Conservation (phyloP, 1,284 basidiomycete genomes). For the Melanopsichium pennsylvanicum region DNA sequence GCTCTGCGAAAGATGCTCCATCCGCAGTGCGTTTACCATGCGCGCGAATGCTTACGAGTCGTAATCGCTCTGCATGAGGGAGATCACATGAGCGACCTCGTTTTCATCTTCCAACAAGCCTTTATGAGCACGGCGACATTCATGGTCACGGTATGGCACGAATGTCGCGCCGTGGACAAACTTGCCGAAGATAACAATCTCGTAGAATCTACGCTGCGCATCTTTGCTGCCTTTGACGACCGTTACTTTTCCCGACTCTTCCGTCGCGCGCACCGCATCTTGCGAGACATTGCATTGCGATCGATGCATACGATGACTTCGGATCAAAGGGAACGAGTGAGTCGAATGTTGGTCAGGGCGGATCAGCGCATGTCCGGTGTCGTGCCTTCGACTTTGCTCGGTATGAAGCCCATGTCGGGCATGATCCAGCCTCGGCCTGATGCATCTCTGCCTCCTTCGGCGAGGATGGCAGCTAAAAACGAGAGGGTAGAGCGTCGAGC, state of each 20-base stretch:
- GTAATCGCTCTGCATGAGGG: slow-evolving; percentile 52
- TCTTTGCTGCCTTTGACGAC: slow-evolving; percentile 49
- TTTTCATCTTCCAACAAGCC: slow-evolving; percentile 56
- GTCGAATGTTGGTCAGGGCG: slow-evolving; percentile 38
- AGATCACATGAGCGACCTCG: slow-evolving; percentile 39
- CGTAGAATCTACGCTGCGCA: slow-evolving; percentile 50
- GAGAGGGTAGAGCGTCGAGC: slow-evolving; percentile 17
- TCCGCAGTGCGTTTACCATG: slow-evolving; percentile 52
- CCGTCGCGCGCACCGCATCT: slow-evolving; percentile 40
- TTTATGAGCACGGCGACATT: slow-evolving; percentile 59
- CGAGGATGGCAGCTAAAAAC: slow-evolving; percentile 20
- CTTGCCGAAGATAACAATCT: slow-evolving; percentile 50
- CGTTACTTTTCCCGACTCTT: slow-evolving; percentile 46
- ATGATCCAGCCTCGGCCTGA: slow-evolving; percentile 20
- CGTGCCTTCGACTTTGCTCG: slow-evolving; percentile 18
- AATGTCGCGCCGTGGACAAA: slow-evolving; percentile 32
- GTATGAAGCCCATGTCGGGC: slow-evolving; percentile 11
- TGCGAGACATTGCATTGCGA: slow-evolving; percentile 44
- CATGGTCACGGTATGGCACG: slow-evolving; percentile 62
- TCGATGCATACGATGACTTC: slow-evolving; percentile 46
- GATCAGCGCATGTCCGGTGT: slow-evolving; percentile 27
- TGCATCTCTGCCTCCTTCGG: slow-evolving; percentile 22
- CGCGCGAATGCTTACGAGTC: slow-evolving; percentile 46
- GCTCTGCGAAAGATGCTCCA: slow-evolving; percentile 53
- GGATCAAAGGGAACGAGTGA: slow-evolving; percentile 47